Evolutionary conservation across 306 rosid species (phyloP).

Genomic region (Lathyrus sativus): DNA sequence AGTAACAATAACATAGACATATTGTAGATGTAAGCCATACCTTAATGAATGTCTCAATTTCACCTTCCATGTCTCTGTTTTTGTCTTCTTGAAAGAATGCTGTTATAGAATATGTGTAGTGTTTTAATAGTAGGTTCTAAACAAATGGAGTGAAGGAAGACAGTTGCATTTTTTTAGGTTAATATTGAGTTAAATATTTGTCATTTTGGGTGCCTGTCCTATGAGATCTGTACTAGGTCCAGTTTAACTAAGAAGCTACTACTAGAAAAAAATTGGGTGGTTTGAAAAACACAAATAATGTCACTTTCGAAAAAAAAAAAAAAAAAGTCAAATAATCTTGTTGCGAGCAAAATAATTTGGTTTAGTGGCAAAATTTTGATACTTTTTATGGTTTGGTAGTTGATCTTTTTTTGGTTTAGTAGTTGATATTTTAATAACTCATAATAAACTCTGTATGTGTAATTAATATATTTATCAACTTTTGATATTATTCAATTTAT

Average conservation of each 20-base stretch:
- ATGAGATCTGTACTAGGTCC: neutral
- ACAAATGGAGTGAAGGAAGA: no score
- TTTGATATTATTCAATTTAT: no score
- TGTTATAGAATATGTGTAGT: neutral
- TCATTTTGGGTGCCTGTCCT: neutral
- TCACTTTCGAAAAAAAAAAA: neutral
- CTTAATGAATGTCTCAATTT: slow-evolving; percentile 42
- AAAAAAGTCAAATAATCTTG: no score
- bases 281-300: neutral
- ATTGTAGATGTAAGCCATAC: slow-evolving; percentile 41
- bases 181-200: neutral
- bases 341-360: no score
- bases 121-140: neutral
- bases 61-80: slow-evolving; percentile 33
- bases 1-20: slow-evolving; percentile 48
- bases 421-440: no score
- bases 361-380: no score
- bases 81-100: neutral
- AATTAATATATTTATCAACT: no score
- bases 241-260: neutral
- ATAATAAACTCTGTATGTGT: no score
- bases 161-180: neutral
- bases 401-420: no score
- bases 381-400: no score
- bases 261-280: neutral